Evolutionary conservation across 176 grass and related monocot genomes (phyloP).

Genomic region (Oryza longistaminata): DNA sequence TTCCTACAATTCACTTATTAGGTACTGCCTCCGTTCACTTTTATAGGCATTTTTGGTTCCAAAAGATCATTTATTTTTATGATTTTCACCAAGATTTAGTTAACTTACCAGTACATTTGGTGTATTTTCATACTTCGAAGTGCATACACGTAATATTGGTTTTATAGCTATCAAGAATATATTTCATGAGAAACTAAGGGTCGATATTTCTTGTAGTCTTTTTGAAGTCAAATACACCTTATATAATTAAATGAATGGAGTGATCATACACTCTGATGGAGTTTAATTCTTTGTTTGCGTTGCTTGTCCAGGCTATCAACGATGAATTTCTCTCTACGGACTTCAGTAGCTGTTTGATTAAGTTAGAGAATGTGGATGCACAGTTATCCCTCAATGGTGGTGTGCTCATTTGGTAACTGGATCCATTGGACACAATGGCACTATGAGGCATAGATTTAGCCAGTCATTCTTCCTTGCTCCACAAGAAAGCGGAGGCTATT

Average conservation of each 20-base stretch:
- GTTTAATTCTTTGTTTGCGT: constrained; percentile 7
- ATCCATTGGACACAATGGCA: constrained; percentile 46
- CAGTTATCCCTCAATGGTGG: constrained; percentile 59
- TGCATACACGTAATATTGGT: too few relatives aligned
- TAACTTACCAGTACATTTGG: neutral
- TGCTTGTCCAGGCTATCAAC: constrained; percentile 63
- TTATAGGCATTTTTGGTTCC: neutral
- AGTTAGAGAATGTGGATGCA: constrained; percentile 69
- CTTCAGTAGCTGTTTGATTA: constrained; percentile 49
- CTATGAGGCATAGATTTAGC: constrained; percentile 53
- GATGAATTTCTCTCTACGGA: constrained; percentile 62
- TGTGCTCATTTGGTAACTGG: constrained; percentile 81
- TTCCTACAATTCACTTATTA: neutral
- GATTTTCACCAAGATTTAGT: neutral
- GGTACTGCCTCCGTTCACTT: neutral
- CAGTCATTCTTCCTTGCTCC: constrained; percentile 97
- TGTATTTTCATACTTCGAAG: neutral
- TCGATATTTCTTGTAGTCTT: neutral
- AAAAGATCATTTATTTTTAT: neutral
- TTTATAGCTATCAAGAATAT: neutral
- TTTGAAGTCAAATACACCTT: too few relatives aligned
- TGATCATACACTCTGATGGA: too few relatives aligned
- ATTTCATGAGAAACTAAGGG: neutral
- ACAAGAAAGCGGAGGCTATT: constrained; percentile 72
- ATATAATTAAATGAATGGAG: too few relatives aligned